Evolutionary conservation across 306 rosid genomes (phyloP).

Genomic region (Mimosa bimucronata): DNA sequence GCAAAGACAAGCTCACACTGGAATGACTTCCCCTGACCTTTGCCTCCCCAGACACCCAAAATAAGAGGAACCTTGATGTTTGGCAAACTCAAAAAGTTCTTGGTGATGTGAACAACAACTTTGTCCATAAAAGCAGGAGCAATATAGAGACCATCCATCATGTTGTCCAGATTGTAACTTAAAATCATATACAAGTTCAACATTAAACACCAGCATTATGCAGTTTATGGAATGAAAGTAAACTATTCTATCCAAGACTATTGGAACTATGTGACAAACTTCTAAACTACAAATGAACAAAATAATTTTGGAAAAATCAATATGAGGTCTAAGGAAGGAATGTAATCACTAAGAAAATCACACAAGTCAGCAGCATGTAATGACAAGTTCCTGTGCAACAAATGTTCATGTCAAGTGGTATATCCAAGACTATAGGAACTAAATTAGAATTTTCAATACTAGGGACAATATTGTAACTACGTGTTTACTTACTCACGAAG

Average conservation of each 20-base stretch:
- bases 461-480: not conserved
- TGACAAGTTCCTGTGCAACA: too few relatives aligned
- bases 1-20: slow-evolving; percentile 94
- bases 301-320: not conserved
- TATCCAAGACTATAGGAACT: too few relatives aligned
- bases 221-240: slow-evolving; percentile 4
- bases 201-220: slow-evolving; percentile 17
- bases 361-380: too few relatives aligned
- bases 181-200: slow-evolving; percentile 27
- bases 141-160: slow-evolving; percentile 72
- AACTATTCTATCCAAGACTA: not conserved
- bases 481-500: slow-evolving; percentile 69
- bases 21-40: slow-evolving; percentile 92
- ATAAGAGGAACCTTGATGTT: slow-evolving; percentile 90
- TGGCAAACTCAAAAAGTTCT: slow-evolving; percentile 76
- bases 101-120: slow-evolving; percentile 76
- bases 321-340: too few relatives aligned
- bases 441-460: too few relatives aligned
- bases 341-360: too few relatives aligned
- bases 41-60: slow-evolving; percentile 96
- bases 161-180: slow-evolving; percentile 69
- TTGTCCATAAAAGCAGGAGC: slow-evolving; percentile 94
- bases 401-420: too few relatives aligned
- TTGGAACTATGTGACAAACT: not conserved
- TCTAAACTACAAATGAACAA: not conserved